A percentile compares a stretch with the other conserved stretches of the same genome.
Evolutionary conservation across 306 rosid species (phyloP).

Genomic region (Glycyrrhiza uralensis): DNA sequence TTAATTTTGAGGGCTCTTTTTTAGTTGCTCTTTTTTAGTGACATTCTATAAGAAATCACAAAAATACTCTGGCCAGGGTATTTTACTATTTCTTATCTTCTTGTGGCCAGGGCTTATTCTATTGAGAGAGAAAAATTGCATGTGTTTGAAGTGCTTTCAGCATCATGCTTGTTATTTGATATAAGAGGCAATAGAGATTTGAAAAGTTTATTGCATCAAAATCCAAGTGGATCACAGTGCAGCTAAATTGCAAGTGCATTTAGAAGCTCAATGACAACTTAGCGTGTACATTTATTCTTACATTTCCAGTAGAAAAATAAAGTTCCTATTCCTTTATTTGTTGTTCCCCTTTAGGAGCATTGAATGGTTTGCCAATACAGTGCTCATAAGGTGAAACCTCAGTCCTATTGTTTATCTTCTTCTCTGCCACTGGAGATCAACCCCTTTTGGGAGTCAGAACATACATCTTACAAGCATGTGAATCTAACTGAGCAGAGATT

Average conservation of each 20-base stretch:
- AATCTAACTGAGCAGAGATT: constrained; percentile 39
- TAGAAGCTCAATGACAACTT: neutral
- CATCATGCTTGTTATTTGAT: neutral
- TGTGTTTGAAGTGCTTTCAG: neutral
- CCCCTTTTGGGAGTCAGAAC: constrained; percentile 38
- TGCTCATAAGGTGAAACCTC: neutral
- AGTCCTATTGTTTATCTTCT: neutral
- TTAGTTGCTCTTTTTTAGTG: too few relatives aligned
- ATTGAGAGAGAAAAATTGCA: neutral
- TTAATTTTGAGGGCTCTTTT: neutral
- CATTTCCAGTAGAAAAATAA: neutral
- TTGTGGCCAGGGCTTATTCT: neutral
- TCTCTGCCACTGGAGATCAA: neutral
- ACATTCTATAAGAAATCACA: too few relatives aligned
- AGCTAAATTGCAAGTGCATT: neutral
- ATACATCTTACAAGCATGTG: constrained; percentile 70
- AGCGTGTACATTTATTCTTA: neutral
- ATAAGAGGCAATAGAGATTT: neutral
- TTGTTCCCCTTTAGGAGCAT: neutral
- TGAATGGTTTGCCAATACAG: neutral
- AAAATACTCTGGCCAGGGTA: too few relatives aligned
- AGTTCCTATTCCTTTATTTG: neutral
- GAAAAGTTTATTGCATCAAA: constrained; percentile 7
- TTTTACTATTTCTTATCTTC: neutral
- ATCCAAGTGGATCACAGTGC: neutral